Evolutionary conservation across 1,284 basidiomycete genomes (phyloP).

Genomic region (Pterulicium gracile): DNA sequence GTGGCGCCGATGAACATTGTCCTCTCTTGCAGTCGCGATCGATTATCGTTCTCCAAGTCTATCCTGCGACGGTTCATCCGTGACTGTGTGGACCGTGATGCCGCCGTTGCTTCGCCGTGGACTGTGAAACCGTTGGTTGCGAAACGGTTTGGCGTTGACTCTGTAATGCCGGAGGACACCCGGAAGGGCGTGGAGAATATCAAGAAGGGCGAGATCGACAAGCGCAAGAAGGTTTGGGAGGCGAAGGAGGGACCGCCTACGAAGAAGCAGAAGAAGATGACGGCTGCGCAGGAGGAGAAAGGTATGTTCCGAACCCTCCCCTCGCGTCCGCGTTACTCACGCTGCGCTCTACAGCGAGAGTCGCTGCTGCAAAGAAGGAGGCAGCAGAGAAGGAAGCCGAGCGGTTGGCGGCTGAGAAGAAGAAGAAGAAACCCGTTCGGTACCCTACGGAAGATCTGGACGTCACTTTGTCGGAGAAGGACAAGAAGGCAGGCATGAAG

Average conservation of each 20-base stretch:
- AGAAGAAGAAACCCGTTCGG: constrained; percentile 84
- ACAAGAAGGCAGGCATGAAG: constrained; percentile 66
- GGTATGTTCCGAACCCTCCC: constrained; percentile 26
- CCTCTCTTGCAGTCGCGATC: constrained; percentile 65
- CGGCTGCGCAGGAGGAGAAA: constrained; percentile 59
- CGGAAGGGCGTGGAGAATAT: constrained; percentile 67
- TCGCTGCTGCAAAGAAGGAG: constrained; percentile 46
- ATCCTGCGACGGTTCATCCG: constrained; percentile 93
- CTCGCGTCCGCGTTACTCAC: constrained; percentile 9
- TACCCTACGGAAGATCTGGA: constrained; percentile 81
- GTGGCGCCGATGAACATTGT: constrained; percentile 1
- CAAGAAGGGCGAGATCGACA: constrained; percentile 82
- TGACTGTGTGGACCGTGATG: constrained; percentile 86
- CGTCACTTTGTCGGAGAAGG: constrained; percentile 63
- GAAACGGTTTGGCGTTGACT: constrained; percentile 72
- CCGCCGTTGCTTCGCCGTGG: constrained; percentile 91
- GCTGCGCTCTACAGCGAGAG: constrained; percentile 20
- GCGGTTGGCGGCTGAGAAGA: constrained; percentile 60
- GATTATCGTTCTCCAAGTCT: constrained; percentile 90
- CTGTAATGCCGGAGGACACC: constrained; percentile 79
- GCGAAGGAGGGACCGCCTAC: constrained; percentile 69
- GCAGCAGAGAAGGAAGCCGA: constrained; percentile 63
- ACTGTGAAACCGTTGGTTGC: constrained; percentile 83
- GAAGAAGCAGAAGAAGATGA: constrained; percentile 75
- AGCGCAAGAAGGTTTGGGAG: constrained; percentile 81